Base-by-base conservation (phyloP, 2,329 filamentous ascomycete species). In the Verticillium isaacii region DNA sequence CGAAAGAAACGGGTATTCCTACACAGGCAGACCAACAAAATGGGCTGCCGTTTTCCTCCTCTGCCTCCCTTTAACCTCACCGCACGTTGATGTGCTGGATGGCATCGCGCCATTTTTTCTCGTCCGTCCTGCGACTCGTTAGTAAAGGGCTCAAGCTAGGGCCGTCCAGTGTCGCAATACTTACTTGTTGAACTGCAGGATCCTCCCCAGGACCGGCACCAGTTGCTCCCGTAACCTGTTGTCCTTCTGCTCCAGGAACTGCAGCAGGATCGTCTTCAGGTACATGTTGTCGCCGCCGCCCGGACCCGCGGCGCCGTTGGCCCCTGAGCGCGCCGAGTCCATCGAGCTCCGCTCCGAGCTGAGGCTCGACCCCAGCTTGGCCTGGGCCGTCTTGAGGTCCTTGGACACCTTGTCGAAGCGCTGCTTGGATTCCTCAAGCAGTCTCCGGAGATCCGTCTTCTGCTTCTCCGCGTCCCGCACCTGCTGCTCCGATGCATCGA, bases 401-500 rank as follows among this genome's bases (percentile, higher is more conserved):
- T 90, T 92, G 66, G 89, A 86, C 4, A 93, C 75, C 78, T 92
- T 94, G 71, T 97, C 93, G 64, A 94, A 86, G 14, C 90, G 85
- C 61, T 83, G 80, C 66, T 89, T 89, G 32, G 88, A 86, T 66
- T 97, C 93, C 68, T 97, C 92, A 2, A 96, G 82, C 36, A 89
- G 82, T 52, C 87, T 85, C 56, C 90, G 85, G 58, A 96, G 77
- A 63, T 97, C 93, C 0, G 81, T 78, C 66, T 89, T 90, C 71
- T 96, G 91, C 76, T 88, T 91, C 74, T 97, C 93, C 5, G 91
- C 81, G n/a, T 95, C 90, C 34, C 88, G 85, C 0, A 91, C 87
- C 74, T 96, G 91, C 71, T 85, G 88, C 76, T 99, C 95, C 39
- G 90, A 94, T 57, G 92, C 91, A 67, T 98, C 93, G 1, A 99